Conservation (phyloP, 1,284 basidiomycete species). For the Naganishia sp. region DNA sequence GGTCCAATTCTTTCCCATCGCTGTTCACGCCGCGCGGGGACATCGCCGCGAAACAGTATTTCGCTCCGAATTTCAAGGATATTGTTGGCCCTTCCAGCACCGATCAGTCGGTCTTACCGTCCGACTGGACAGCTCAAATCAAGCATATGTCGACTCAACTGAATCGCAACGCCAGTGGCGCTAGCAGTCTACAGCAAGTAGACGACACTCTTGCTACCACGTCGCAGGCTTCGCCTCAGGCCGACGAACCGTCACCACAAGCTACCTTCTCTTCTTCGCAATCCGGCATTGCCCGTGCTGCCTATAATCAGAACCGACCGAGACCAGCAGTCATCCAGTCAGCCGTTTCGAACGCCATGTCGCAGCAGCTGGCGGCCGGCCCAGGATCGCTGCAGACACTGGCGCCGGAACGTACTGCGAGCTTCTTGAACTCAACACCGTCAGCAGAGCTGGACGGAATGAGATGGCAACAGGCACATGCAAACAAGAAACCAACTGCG, state of each 20-base stretch:
- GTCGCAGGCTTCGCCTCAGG: constrained; percentile 11
- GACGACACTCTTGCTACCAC: constrained; percentile 12
- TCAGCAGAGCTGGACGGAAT: constrained; percentile 21
- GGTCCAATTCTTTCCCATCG: constrained; percentile 23
- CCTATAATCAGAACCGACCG: neutral
- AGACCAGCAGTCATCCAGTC: constrained; percentile 10
- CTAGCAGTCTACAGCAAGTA: constrained; percentile 19
- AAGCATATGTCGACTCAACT: constrained; percentile 19
- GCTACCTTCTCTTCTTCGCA: neutral
- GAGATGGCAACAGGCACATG: neutral
- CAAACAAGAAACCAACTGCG: neutral
- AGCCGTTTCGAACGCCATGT: neutral
- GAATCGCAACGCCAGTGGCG: constrained; percentile 19
- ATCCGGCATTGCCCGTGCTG: neutral
- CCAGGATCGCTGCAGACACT: constrained; percentile 49
- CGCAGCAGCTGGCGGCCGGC: constrained; percentile 1
- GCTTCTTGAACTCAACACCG: constrained; percentile 40
- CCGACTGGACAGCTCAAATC: constrained; percentile 14
- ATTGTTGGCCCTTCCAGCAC: neutral
- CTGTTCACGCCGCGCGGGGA: constrained; percentile 3
- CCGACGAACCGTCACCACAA: neutral
- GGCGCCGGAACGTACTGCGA: constrained; percentile 49
- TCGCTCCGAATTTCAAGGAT: neutral
- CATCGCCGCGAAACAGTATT: neutral
- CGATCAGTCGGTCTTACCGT: constrained; percentile 5